Evolutionary conservation across 140 eudicot species (phyloP).

Genomic region (Ambrosia hybrid): DNA sequence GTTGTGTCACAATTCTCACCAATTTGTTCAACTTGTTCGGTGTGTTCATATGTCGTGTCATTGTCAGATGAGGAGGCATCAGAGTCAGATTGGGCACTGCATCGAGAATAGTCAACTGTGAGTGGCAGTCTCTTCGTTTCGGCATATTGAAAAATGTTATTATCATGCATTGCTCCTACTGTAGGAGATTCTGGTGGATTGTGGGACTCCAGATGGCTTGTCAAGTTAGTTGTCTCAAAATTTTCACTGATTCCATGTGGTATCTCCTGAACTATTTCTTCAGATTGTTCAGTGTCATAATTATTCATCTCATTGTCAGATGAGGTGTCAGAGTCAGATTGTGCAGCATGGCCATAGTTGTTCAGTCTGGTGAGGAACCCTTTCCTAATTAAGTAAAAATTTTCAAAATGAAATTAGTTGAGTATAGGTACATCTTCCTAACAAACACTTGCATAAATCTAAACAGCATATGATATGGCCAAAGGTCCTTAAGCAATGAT

Average conservation of each 20-base stretch:
- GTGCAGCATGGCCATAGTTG: constrained; percentile 30
- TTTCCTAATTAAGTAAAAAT: constrained; percentile 58
- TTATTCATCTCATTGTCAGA: constrained; percentile 23
- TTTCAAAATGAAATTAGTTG: not conserved
- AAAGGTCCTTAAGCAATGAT: no score
- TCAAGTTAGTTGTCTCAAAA: no score
- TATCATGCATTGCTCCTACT: no score
- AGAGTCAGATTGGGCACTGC: constrained; percentile 21
- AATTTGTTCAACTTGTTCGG: not conserved
- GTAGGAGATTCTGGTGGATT: no score
- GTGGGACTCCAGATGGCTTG: no score
- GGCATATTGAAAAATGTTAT: constrained; percentile 27
- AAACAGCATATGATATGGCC: no score
- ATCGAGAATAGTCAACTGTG: constrained; percentile 1
- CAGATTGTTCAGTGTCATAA: no score
- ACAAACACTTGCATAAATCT: constrained; percentile 5
- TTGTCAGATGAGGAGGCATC: constrained; percentile 27
- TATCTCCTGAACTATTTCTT: no score
- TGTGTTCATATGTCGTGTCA: constrained; percentile 5
- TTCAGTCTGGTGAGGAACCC: constrained; percentile 71
- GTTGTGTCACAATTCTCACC: no score
- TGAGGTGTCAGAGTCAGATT: constrained; percentile 39
- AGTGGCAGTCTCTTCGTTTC: constrained; percentile 19
- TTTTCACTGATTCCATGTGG: no score
- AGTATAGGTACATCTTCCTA: constrained; percentile 2